Evolutionary conservation across 345 rosid genomes (phyloP).

Genomic region (Boechera divaricarpa): DNA sequence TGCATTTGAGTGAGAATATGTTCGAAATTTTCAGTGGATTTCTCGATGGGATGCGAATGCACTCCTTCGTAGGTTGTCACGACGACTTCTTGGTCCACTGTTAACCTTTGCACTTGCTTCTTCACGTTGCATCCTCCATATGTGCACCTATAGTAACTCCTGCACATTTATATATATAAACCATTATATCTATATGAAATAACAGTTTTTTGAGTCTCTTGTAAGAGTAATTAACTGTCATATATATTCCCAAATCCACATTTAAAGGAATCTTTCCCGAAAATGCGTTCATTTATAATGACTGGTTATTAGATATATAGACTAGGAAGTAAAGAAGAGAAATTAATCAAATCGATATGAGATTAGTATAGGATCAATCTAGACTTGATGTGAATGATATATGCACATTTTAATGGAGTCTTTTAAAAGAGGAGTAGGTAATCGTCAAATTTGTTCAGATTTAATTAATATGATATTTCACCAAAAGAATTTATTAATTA

Average conservation of each 20-base stretch:
- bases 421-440: neutral
- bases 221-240: neutral
- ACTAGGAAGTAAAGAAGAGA: neutral
- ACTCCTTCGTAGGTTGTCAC: conserved; percentile 93
- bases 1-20: conserved; percentile 90
- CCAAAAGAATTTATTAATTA: neutral
- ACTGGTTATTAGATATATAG: neutral
- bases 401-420: neutral
- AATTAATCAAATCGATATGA: neutral
- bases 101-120: conserved; percentile 91
- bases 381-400: neutral
- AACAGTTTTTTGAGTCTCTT: neutral
- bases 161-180: conserved; percentile 31
- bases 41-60: conserved; percentile 82
- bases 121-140: conserved; percentile 88
- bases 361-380: neutral
- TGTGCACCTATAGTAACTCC: conserved; percentile 96
- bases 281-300: neutral
- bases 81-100: conserved; percentile 84
- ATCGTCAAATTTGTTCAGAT: conserved; percentile 9
- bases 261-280: neutral
- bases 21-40: conserved; percentile 81
- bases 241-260: neutral
- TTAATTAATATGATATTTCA: neutral
- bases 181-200: neutral